Evolutionary conservation across 2,329 filamentous ascomycete genomes (phyloP), one percentile per base, ranked within the genome.

Genomic region (Aureobasidium sp.): DNA sequence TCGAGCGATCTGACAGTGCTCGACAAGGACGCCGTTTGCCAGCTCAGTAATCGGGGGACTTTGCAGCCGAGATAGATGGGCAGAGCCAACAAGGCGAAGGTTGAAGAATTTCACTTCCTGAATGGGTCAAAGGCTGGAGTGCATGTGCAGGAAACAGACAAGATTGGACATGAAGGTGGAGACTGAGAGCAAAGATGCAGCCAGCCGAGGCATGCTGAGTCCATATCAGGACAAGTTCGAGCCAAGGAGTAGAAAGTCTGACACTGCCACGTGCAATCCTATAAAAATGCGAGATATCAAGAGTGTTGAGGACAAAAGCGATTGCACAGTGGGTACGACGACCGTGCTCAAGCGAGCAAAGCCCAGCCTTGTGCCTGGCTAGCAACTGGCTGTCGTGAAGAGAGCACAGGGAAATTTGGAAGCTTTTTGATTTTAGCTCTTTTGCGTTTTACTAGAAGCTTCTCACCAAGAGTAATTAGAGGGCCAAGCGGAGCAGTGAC

Each of bases 381-480:
- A 57, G 39, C 53, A 45, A 57, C 41, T 57, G 53, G 17, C 41
- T 45, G 9, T 34, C 45, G 22, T 25, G 53, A 29, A 20, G 27
- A 17, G 2, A 25, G 53, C 41, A 29, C 39, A 17, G 39, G 17
- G 53, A 57, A 29, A 58, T 58, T 58, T 58, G 55, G 55, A 58
- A 58, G 55, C 42, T 47, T 58, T 58, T 58, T 29, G 53, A 44
- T 57, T 57, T 45, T 45, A 57, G 27, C 17, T 57, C 25, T 57
- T 44, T 48, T 59, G 34, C 41, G 34, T 37, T 36, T 27, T 37
- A 39, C 42, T 59, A 59, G 42, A 59, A 59, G 42, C 42, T 59
- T 59, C 55, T 59, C 31, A 59, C 55, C 17, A 29, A 48, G 14
- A 58, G 55, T 58, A 58, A 42, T 42, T 15, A 17, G 39, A 17